Percentiles rank a stretch among this genome's conserved stretches.
These are phyloP conservation scores for Amanita pallidorosea DNA, from an alignment of 768 basidiomycete species.

Conservation along the genomic window DNA sequence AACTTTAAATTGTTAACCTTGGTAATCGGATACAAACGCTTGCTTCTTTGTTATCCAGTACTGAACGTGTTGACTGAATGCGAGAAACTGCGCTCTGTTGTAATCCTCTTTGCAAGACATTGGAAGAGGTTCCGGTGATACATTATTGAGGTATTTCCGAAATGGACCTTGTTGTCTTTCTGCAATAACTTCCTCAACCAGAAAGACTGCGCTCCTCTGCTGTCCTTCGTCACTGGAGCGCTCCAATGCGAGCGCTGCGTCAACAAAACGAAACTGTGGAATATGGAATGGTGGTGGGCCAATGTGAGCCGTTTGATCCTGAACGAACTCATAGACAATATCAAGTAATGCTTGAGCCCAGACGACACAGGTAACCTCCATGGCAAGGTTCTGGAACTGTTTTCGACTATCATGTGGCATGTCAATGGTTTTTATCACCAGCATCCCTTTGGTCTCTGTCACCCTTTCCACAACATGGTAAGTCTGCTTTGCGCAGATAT, in stretches of 20 bases:
- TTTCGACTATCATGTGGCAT: conserved; percentile 8
- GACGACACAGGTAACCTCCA: conserved; percentile 12
- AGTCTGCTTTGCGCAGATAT: conserved; percentile 1
- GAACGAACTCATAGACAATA: not conserved
- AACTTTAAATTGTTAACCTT: too few relatives aligned
- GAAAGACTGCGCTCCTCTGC: conserved; percentile 1
- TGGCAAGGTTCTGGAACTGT: conserved; percentile 10
- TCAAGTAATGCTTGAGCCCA: conserved; percentile 8
- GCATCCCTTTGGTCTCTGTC: not conserved
- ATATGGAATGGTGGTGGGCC: not conserved
- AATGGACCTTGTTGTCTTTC: not conserved
- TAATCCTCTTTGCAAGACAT: conserved; percentile 1
- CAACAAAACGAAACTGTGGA: conserved; percentile 4
- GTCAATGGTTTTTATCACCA: not conserved
- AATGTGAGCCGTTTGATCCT: not conserved
- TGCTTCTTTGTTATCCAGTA: too few relatives aligned
- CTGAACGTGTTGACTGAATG: too few relatives aligned
- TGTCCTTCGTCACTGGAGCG: not conserved
- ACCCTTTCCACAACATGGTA: not conserved
- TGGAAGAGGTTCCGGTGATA: conserved; percentile 2
- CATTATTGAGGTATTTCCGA: conserved; percentile 7
- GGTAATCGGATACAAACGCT: too few relatives aligned
- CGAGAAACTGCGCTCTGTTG: not conserved
- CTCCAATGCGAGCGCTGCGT: conserved; percentile 4
- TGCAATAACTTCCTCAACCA: conserved; percentile 7